phyloP scores from a whole-genome alignment of 2,329 filamentous ascomycete genomes.

The Pseudogymnoascus sp. region DNA sequence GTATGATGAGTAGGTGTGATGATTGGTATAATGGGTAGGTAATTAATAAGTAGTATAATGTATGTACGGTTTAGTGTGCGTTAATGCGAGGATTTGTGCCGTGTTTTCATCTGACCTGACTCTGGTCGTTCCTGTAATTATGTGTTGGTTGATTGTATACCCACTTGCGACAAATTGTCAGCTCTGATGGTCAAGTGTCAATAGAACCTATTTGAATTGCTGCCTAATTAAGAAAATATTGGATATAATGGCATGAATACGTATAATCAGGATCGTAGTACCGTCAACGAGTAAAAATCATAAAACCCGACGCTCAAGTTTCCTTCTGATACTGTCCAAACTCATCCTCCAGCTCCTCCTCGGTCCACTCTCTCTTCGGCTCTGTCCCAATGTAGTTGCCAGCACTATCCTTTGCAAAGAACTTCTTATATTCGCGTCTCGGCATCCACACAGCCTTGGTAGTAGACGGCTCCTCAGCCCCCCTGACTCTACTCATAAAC shows the following conservation, averaged over 20 bases:
- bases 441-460: slow-evolving; percentile 28
- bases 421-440: slow-evolving; percentile 24
- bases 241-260: too few species aligned
- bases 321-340: slow-evolving; percentile 21
- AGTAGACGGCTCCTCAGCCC: background rate
- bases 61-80: slow-evolving; percentile 6
- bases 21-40: slow-evolving; percentile 32
- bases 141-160: background rate
- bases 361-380: slow-evolving; percentile 24
- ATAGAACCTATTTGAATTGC: background rate
- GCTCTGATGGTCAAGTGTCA: background rate
- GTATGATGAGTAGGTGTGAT: slow-evolving; percentile 37
- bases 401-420: slow-evolving; percentile 24
- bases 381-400: slow-evolving; percentile 26
- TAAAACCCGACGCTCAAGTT: background rate
- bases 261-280: background rate
- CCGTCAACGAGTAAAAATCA: background rate
- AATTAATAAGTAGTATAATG: slow-evolving; percentile 9
- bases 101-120: background rate
- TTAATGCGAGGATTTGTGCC: background rate
- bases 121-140: background rate
- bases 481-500: slow-evolving; percentile 13
- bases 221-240: background rate
- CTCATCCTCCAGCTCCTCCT: slow-evolving; percentile 24
- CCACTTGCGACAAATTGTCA: too few species aligned